Base-by-base conservation (phyloP, 1,139 yeast species). In the Nematodospora anomalae region DNA sequence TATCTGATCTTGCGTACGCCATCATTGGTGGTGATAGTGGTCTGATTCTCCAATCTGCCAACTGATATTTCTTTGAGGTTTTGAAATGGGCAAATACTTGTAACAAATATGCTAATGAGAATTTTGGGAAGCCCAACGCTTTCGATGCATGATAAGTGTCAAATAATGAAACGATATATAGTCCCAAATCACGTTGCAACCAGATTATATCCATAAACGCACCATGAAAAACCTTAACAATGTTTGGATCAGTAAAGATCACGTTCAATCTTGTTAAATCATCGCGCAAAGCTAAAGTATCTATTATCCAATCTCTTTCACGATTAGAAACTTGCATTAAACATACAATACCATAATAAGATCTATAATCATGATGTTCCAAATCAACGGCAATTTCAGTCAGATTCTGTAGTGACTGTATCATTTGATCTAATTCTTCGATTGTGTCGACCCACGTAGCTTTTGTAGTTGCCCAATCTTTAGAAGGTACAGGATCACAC, bases 171-270 rank as follows among this genome's bases (percentile, higher is more conserved):
- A 92, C 98, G 15, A 94, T 67, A 51, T 94, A 94, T 10, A 94
- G 64, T 0, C 99, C 99, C 46, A 94, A 72, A 55, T 94, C 98
- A 48, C 98, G 73, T 62, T 94, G 99, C 28, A 94, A 69, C 99
- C 99, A 94, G 33, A 88, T 83, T 7, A 92, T 85, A 67, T 94
- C 99, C 96, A 89, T 89, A 47, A 80, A 83, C 0, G 98, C 96
- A 45, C 99, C 98, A 56, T 94, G 99, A 49, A 94, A 79, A 1
- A 94, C 95, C 55, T 94, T 94, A 25, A 88, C 67, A 24, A 90
- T 80, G 4, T 62, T 52, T 0, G 97, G 97, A 57, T 92, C 68
- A 3, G 97, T 74, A 48, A 92, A 89, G 1, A 90, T 76, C 35
- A 67, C 69, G 60, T 94, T 94, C 42, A 94, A 66, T 0, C 64